Conservation (phyloP, 345 rosid genomes). For the Syzygium aromaticum region DNA sequence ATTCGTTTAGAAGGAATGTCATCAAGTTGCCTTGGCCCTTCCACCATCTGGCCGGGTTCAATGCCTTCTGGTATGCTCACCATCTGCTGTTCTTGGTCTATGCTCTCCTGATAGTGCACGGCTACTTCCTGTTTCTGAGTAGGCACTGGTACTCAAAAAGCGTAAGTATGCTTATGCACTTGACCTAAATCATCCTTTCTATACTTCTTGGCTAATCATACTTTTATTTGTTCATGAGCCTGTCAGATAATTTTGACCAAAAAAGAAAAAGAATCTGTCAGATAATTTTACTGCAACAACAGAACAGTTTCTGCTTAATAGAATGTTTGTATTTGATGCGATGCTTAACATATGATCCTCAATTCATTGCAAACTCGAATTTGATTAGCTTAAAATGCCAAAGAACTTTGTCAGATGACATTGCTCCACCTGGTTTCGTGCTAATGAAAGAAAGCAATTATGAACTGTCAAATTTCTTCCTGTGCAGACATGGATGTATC, state of each 20-base stretch:
- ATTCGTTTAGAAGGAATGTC: slow-evolving; percentile 55
- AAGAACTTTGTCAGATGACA: background rate
- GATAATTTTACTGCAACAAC: background rate
- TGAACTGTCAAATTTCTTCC: background rate
- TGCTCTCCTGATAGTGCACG: slow-evolving; percentile 58
- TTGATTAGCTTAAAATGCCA: background rate
- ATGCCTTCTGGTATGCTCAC: slow-evolving; percentile 95
- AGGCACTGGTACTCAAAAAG: slow-evolving; percentile 46
- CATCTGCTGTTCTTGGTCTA: slow-evolving; percentile 74
- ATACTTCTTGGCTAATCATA: background rate
- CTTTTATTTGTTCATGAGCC: background rate
- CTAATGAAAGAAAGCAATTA: background rate
- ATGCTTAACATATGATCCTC: background rate
- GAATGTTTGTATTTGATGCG: background rate
- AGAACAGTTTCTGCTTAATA: background rate
- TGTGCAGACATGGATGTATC: slow-evolving; percentile 92
- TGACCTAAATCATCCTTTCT: background rate
- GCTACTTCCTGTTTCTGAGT: slow-evolving; percentile 56
- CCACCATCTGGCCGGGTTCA: slow-evolving; percentile 69
- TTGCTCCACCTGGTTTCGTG: background rate
- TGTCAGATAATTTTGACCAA: background rate
- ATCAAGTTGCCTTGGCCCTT: slow-evolving; percentile 62
- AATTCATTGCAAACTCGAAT: background rate
- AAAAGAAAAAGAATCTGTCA: background rate
- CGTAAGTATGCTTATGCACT: background rate